Evolutionary conservation across 2,329 filamentous ascomycete genomes (phyloP).

Genomic region (Pyrenochaeta sp.): DNA sequence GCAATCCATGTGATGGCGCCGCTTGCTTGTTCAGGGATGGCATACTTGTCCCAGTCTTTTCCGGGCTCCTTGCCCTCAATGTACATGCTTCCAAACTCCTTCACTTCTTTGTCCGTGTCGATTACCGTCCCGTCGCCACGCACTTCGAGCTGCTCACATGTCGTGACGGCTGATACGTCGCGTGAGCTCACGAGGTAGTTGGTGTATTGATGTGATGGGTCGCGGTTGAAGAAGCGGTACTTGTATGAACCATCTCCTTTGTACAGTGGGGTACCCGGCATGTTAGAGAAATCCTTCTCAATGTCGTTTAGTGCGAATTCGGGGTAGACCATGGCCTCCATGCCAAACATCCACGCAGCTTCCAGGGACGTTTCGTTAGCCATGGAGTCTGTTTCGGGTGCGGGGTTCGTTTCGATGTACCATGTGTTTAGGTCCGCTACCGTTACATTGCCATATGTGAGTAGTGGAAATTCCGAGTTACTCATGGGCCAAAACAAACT

Average conservation of each 20-base stretch:
- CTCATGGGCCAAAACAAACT: slow-evolving; percentile 48
- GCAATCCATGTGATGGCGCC: slow-evolving; percentile 41
- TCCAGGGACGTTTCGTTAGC: slow-evolving; percentile 25
- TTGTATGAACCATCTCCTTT: slow-evolving; percentile 28
- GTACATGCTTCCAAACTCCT: slow-evolving; percentile 11
- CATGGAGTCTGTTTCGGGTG: background rate
- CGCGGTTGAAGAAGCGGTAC: slow-evolving; percentile 45
- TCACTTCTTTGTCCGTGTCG: background rate
- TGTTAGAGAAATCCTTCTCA: slow-evolving; percentile 26
- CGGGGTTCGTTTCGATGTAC: slow-evolving; percentile 17
- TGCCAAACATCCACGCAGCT: slow-evolving; percentile 43
- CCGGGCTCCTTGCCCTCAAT: slow-evolving; percentile 22
- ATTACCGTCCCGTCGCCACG: slow-evolving; percentile 9
- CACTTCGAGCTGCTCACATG: slow-evolving; percentile 31
- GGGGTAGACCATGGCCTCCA: slow-evolving; percentile 37
- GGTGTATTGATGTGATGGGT: slow-evolving; percentile 37
- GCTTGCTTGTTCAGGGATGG: slow-evolving; percentile 18
- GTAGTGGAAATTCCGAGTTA: slow-evolving; percentile 35
- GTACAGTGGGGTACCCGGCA: slow-evolving; percentile 40
- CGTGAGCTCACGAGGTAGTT: slow-evolving; percentile 39
- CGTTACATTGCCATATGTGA: slow-evolving; percentile 36
- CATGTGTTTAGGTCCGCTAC: slow-evolving; percentile 39
- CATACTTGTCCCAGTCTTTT: slow-evolving; percentile 23
- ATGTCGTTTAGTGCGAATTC: slow-evolving; percentile 20
- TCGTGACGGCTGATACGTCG: slow-evolving; percentile 28